Evolutionary conservation across 768 basidiomycete species (phyloP), one percentile per base, ranked within the genome.

Genomic region (Hypholoma sublateritium): DNA sequence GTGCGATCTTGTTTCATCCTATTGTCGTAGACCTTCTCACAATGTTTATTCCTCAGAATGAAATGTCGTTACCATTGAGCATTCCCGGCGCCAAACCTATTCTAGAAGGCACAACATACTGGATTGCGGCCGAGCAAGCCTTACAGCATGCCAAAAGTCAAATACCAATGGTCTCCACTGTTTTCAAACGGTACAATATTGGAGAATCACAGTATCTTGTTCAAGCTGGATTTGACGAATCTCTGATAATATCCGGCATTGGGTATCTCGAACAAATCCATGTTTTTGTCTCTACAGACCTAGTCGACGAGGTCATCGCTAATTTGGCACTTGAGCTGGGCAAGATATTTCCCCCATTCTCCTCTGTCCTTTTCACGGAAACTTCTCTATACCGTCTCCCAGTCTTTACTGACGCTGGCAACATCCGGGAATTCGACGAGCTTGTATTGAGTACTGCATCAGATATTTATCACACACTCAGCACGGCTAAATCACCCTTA

Each of bases 171-270:
- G 43, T 57, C 14, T 36, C 37, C 13, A 32, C 44, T 17, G 12
- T 39, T 34, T 55, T 57, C 47, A 1, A 43, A 25, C 17, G 12
- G 35, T 39, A 34, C 14, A 14, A 50, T 34, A 52, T 52, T 42
- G 42, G 24, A 51, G 14, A 39, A 5, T 55, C 48, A 1, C 22
- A 56, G 28, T 57, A 50, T 43, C 22, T 22, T 14, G 21, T 50
- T 14, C 43, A 21, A 50, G 56, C 48, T 9, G 56, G 56, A 32
- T 57, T 57, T 13, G 56, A 57, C 25, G 37, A 50, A 24, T 42
- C 48, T 3, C n/a, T 43, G 2, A 45, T 57, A 17, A 19, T 21
- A 5, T 5, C 14, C 4, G 49, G 41, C 8, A 22, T 32, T n/a
- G 48, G 39, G 4, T 50, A 50, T 16, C 49, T 50, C 9, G 36